Percentiles rank a stretch among this genome's conserved stretches.
Evolutionary conservation across 2,329 filamentous ascomycete species (phyloP).

Genomic region (Pestalotiopsis sp.): DNA sequence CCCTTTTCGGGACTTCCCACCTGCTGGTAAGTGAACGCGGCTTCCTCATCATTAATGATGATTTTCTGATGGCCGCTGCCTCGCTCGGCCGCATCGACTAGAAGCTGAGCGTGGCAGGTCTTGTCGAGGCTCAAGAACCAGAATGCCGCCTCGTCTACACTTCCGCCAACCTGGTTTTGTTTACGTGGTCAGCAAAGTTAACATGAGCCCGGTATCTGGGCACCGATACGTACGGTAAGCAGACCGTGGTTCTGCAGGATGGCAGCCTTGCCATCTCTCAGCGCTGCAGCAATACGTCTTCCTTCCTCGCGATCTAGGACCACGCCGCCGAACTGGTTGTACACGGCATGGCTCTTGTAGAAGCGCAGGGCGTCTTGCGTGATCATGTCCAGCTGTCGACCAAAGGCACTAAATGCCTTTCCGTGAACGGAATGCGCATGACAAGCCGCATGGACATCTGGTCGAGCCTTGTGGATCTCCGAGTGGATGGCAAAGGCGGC

Average conservation of each 20-base stretch:
- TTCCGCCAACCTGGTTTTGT: conserved; percentile 42
- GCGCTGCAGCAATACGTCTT: conserved; percentile 53
- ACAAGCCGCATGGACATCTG: conserved; percentile 62
- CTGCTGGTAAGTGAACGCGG: conserved; percentile 26
- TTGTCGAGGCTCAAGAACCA: conserved; percentile 64
- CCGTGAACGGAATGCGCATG: conserved; percentile 63
- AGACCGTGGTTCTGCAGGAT: conserved; percentile 68
- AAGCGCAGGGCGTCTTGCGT: conserved; percentile 62
- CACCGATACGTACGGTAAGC: conserved; percentile 44
- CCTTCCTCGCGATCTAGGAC: conserved; percentile 64
- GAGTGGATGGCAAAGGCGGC: conserved; percentile 66
- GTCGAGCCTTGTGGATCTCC: conserved; percentile 59
- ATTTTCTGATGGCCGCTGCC: conserved; percentile 30
- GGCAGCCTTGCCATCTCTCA: conserved; percentile 57
- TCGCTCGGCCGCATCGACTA: conserved; percentile 57
- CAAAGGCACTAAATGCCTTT: conserved; percentile 63
- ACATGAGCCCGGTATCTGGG: background rate
- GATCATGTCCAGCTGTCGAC: conserved; percentile 61
- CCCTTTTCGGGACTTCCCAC: conserved; percentile 33
- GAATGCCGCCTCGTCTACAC: conserved; percentile 68
- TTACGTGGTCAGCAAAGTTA: background rate
- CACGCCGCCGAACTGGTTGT: conserved; percentile 62
- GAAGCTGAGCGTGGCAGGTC: conserved; percentile 63
- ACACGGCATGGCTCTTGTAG: conserved; percentile 61
- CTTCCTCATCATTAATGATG: conserved; percentile 31